phyloP scores from a whole-genome alignment of 192 early-diverging fungal genomes.

The Dispira simplex region DNA sequence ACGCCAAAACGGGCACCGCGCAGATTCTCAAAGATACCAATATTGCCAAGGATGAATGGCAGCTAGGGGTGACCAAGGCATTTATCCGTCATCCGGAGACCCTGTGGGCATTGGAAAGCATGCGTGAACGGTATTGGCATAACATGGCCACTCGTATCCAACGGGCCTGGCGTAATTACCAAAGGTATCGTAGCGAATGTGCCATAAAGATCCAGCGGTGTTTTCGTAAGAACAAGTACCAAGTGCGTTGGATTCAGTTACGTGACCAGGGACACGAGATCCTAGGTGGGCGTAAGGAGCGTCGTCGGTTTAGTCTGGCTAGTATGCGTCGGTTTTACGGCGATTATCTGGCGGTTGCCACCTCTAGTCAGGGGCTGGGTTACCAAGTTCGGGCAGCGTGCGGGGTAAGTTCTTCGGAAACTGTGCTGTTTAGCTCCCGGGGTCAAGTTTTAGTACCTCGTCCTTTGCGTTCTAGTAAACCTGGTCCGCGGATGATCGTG shows the following conservation, averaged over 20 bases:
- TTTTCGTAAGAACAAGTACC: constrained; percentile 64
- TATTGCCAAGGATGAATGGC: constrained; percentile 80
- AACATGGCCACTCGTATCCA: constrained; percentile 89
- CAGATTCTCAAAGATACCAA: constrained; percentile 76
- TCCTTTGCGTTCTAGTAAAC: constrained; percentile 52
- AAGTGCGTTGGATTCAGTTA: constrained; percentile 78
- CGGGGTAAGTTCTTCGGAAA: constrained; percentile 24
- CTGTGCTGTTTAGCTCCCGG: constrained; percentile 39
- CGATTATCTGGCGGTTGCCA: constrained; percentile 65
- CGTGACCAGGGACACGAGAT: constrained; percentile 89
- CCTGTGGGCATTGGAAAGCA: constrained; percentile 76
- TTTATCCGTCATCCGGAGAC: constrained; percentile 95
- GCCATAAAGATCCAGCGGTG: constrained; percentile 59
- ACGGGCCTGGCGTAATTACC: constrained; percentile 68
- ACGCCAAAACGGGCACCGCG: constrained; percentile 47
- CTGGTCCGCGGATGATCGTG: constrained; percentile 55
- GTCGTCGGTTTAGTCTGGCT: constrained; percentile 71
- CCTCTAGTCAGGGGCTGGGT: constrained; percentile 14
- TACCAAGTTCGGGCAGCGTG: constrained; percentile 21
- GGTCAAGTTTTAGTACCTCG: constrained; percentile 50
- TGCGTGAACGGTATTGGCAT: constrained; percentile 93
- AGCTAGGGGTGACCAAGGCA: constrained; percentile 85
- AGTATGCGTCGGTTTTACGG: constrained; percentile 76
- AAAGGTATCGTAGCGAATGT: constrained; percentile 42
- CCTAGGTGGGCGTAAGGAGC: constrained; percentile 78